phyloP scores from a whole-genome alignment of 116 monocot species.

The Zostera marina region DNA sequence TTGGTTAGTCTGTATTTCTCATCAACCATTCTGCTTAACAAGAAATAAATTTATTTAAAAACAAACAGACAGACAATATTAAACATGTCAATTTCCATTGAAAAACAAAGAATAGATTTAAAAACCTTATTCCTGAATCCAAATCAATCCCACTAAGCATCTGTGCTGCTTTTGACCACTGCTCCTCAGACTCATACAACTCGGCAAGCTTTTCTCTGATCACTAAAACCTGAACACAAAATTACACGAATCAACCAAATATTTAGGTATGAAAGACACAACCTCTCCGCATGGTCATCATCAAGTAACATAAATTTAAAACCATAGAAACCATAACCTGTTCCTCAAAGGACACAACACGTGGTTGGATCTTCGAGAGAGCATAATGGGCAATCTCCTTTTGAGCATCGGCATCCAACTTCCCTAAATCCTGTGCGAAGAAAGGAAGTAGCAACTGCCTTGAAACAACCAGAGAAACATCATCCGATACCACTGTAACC shows the following conservation, averaged over 20 bases:
- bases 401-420: slow-evolving; percentile 30
- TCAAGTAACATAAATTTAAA: not conserved
- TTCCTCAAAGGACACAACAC: slow-evolving; percentile 95
- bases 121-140: slow-evolving; percentile 90
- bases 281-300: not conserved
- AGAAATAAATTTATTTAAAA: not conserved
- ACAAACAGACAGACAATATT: not conserved
- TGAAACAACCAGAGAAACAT: slow-evolving; percentile 80
- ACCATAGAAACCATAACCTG: slow-evolving; percentile 30
- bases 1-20: slow-evolving; percentile 88
- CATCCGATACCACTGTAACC: slow-evolving; percentile 71
- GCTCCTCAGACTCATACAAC: slow-evolving; percentile 87
- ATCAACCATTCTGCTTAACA: slow-evolving; percentile 55
- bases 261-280: not conserved
- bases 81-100: not conserved
- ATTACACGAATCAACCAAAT: not conserved
- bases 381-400: slow-evolving; percentile 89
- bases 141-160: slow-evolving; percentile 97
- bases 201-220: slow-evolving; percentile 96
- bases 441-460: slow-evolving; percentile 67
- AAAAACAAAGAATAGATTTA: not conserved
- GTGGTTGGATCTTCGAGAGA: slow-evolving; percentile 63
- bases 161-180: slow-evolving; percentile 97
- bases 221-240: slow-evolving; percentile 46
- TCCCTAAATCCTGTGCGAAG: slow-evolving; percentile 82